These are phyloP conservation scores for Jackrogersella multiformis DNA, from an alignment of 495 filamentous ascomycete species.

Conservation along the genomic window DNA sequence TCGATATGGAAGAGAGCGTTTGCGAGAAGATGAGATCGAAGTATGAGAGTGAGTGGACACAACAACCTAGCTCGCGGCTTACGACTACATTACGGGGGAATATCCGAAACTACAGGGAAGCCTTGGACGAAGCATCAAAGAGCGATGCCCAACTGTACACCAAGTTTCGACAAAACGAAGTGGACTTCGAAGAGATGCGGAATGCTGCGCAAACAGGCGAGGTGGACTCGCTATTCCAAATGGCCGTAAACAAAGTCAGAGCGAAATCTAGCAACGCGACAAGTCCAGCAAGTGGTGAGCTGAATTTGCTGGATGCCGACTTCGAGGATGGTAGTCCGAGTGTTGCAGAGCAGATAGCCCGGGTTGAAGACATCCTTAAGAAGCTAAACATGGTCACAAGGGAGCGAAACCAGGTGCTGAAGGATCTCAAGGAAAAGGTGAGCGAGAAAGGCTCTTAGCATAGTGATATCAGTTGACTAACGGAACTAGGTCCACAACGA, in stretches of 20 bases:
- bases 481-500: slow-evolving; percentile 82
- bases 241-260: slow-evolving; percentile 73
- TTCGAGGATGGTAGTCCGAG: slow-evolving; percentile 81
- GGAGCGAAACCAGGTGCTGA: slow-evolving; percentile 88
- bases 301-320: slow-evolving; percentile 88
- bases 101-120: slow-evolving; percentile 83
- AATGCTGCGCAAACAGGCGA: slow-evolving; percentile 87
- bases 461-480: slow-evolving; percentile 45
- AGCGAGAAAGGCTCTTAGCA: slow-evolving; percentile 15
- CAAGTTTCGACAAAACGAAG: slow-evolving; percentile 83
- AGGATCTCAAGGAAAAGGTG: slow-evolving; percentile 97
- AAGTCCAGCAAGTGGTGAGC: slow-evolving; percentile 72
- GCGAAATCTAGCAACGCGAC: slow-evolving; percentile 61
- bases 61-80: slow-evolving; percentile 90
- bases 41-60: slow-evolving; percentile 94
- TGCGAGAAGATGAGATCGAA: slow-evolving; percentile 99
- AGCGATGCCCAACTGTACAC: slow-evolving; percentile 88
- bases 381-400: slow-evolving; percentile 91
- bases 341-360: slow-evolving; percentile 87
- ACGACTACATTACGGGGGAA: slow-evolving; percentile 88
- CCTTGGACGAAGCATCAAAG: slow-evolving; percentile 85
- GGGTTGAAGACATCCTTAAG: slow-evolving; percentile 90
- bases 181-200: slow-evolving; percentile 95
- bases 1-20: slow-evolving; percentile 96
- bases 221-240: slow-evolving; percentile 87